Conservation (phyloP, 768 basidiomycete species). For the Jaapia argillacea region DNA sequence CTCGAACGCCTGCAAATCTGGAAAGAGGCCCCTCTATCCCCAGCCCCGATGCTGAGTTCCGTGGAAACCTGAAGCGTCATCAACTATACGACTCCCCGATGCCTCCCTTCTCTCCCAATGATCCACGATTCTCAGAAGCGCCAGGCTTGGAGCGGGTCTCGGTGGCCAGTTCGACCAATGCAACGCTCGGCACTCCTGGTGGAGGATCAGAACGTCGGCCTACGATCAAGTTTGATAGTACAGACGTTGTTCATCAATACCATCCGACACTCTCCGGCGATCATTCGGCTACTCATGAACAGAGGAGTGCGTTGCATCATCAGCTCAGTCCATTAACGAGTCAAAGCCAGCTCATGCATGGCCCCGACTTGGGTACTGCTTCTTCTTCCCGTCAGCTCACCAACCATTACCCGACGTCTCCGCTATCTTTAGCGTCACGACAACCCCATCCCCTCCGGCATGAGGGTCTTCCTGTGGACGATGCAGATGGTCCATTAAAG, state of each 20-base stretch:
- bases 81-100: constrained; percentile 88
- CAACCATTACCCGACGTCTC: no score
- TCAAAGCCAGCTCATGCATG: no score
- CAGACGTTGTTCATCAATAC: constrained; percentile 72
- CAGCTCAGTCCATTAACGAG: constrained; percentile 8
- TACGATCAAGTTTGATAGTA: constrained; percentile 68
- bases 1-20: constrained; percentile 15
- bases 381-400: no score
- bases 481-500: constrained; percentile 7
- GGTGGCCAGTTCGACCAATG: constrained; percentile 20
- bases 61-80: constrained; percentile 59
- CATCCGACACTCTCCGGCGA: constrained; percentile 40
- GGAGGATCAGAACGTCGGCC: constrained; percentile 20
- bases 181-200: constrained; percentile 12
- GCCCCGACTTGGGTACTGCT: no score
- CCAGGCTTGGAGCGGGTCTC: constrained; percentile 32
- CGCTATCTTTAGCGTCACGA: no score
- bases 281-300: constrained; percentile 36
- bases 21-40: constrained; percentile 16
- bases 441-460: constrained; percentile 15
- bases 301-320: constrained; percentile 19
- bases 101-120: constrained; percentile 25
- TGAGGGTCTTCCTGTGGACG: background rate
- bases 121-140: constrained; percentile 3
- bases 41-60: constrained; percentile 17